Conservation (phyloP, 257 asterid genomes). For the Solanum pennellii region DNA sequence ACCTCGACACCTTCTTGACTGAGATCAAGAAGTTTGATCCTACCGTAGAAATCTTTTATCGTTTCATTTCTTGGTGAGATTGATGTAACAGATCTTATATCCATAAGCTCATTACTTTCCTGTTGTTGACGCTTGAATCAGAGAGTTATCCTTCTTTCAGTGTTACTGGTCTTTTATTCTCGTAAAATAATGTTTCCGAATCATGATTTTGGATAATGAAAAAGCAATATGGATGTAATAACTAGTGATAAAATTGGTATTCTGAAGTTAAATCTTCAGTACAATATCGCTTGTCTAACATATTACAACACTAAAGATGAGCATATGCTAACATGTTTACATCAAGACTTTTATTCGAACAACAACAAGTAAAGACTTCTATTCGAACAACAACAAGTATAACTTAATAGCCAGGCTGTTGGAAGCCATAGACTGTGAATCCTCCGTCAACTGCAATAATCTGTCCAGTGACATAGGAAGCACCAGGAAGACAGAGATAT, state of each 20-base stretch:
- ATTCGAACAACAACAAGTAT: neutral
- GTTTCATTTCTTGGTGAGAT: neutral
- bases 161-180: neutral
- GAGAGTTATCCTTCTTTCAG: neutral
- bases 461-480: constrained; percentile 80
- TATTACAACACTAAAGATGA: neutral
- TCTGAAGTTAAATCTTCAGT: neutral
- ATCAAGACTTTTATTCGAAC: neutral
- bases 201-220: neutral
- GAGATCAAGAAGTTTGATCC: too few relatives aligned
- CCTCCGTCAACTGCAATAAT: constrained; percentile 84
- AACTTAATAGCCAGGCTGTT: neutral
- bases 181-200: neutral
- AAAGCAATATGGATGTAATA: neutral
- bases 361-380: neutral
- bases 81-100: neutral
- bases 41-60: neutral
- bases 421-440: constrained; percentile 54
- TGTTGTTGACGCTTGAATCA: neutral
- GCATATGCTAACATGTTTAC: neutral
- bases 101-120: neutral
- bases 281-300: neutral
- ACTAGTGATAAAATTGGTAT: neutral
- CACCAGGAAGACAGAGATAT: constrained; percentile 76
- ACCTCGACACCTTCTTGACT: too few relatives aligned